phyloP scores from a whole-genome alignment of 2,329 filamentous ascomycete genomes.

The Aspergillus bombycis region DNA sequence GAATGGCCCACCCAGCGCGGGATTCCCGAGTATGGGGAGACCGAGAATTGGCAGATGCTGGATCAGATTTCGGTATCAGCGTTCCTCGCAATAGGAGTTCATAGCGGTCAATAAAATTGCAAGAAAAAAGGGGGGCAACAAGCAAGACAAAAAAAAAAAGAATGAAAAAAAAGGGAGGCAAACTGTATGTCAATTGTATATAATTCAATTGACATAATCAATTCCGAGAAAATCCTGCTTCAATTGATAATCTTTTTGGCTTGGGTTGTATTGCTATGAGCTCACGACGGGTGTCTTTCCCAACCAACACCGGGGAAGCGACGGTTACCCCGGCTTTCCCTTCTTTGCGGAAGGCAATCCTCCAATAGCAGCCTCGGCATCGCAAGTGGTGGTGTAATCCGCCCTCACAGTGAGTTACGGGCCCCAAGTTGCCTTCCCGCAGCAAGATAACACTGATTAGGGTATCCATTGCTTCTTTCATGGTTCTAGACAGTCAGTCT shows the following conservation, averaged over 20 bases:
- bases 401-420: background rate
- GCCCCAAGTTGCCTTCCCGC: slow-evolving; percentile 1
- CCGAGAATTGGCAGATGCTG: slow-evolving; percentile 17
- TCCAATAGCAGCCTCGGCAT: slow-evolving; percentile 24
- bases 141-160: background rate
- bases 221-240: background rate
- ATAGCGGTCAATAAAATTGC: slow-evolving; percentile 8
- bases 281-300: slow-evolving; percentile 1
- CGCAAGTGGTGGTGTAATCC: slow-evolving; percentile 22
- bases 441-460: slow-evolving; percentile 5
- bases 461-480: background rate
- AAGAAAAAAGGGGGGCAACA: background rate
- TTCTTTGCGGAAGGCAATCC: slow-evolving; percentile 11
- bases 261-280: background rate
- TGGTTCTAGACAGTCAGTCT: slow-evolving; percentile 5
- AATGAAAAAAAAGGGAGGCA: background rate
- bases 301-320: background rate
- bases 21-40: slow-evolving; percentile 25
- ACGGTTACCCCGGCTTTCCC: slow-evolving; percentile 12
- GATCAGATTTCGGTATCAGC: slow-evolving; percentile 13
- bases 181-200: background rate
- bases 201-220: background rate
- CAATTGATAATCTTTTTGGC: background rate
- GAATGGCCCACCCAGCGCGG: slow-evolving; percentile 24
- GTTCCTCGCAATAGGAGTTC: background rate